phyloP scores from a whole-genome alignment of 345 rosid genomes.

The Trapa bicornis region DNA sequence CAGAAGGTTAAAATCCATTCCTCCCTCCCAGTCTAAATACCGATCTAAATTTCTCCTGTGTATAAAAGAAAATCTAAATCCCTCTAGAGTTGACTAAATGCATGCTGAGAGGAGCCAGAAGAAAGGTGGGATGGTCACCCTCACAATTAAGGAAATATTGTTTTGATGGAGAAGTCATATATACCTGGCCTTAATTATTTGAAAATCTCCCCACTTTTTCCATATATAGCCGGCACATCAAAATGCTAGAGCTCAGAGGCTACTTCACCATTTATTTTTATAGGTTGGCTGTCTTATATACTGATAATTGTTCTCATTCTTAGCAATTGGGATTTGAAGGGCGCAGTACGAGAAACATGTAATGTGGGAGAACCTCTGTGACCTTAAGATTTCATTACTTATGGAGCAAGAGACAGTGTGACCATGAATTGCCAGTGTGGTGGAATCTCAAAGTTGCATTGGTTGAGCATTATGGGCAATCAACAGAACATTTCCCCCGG shows the following conservation, averaged over 20 bases:
- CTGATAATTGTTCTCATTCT: neutral
- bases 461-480: constrained; percentile 77
- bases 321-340: neutral
- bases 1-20: constrained; percentile 42
- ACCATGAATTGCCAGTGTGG: constrained; percentile 54
- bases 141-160: constrained; percentile 62
- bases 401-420: constrained; percentile 57
- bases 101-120: constrained; percentile 97
- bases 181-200: neutral
- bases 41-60: neutral
- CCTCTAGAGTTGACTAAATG: constrained; percentile 2
- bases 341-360: neutral
- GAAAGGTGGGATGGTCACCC: constrained; percentile 92
- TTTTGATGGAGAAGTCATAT: constrained; percentile 26
- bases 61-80: neutral
- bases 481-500: constrained; percentile 50
- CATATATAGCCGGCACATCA: neutral
- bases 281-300: neutral
- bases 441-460: constrained; percentile 62
- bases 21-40: neutral
- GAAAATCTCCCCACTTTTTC: neutral
- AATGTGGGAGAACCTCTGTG: neutral
- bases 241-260: neutral
- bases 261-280: neutral
- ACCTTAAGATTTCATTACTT: constrained; percentile 54